These are phyloP conservation scores for Elaphomyces granulatus DNA, from an alignment of 495 filamentous ascomycete species.

Conservation along the genomic window DNA sequence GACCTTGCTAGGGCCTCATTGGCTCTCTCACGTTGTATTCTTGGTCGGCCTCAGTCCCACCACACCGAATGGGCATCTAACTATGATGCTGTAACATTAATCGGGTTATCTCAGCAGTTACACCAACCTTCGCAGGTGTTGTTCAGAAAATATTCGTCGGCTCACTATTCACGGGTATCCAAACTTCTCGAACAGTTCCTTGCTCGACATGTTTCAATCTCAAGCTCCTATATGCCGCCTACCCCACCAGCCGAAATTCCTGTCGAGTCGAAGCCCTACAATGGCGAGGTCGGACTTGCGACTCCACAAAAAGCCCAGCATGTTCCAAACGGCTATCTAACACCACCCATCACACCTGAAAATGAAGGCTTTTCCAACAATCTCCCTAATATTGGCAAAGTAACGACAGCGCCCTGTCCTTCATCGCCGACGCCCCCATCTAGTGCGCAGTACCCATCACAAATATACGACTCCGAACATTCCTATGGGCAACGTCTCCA, in stretches of 20 bases:
- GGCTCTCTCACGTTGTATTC: conserved; percentile 73
- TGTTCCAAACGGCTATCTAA: conserved; percentile 70
- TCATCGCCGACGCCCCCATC: conserved; percentile 26
- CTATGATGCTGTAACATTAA: conserved; percentile 67
- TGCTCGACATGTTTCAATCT: conserved; percentile 61
- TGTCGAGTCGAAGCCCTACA: conserved; percentile 40
- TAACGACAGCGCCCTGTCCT: conserved; percentile 20
- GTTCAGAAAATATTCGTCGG: conserved; percentile 73
- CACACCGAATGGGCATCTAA: conserved; percentile 65
- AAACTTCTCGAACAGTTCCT: conserved; percentile 76
- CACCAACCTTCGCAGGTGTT: conserved; percentile 77
- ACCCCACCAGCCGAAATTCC: conserved; percentile 52
- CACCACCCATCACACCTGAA: conserved; percentile 93
- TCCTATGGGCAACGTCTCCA: conserved; percentile 21
- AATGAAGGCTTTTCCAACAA: conserved; percentile 41
- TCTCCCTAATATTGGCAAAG: conserved; percentile 14
- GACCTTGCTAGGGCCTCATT: conserved; percentile 80
- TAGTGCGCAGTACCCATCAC: conserved; percentile 28
- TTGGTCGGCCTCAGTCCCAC: conserved; percentile 60
- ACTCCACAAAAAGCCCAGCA: conserved; percentile 76
- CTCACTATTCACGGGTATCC: conserved; percentile 69
- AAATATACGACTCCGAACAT: conserved; percentile 27
- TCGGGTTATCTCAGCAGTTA: conserved; percentile 70
- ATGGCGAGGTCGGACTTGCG: conserved; percentile 40
- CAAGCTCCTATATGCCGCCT: conserved; percentile 50